Percentiles rank a stretch among this genome's conserved stretches.
Evolutionary conservation across 2,329 filamentous ascomycete genomes (phyloP).

Genomic region (Purpureocillium takamizusanense): DNA sequence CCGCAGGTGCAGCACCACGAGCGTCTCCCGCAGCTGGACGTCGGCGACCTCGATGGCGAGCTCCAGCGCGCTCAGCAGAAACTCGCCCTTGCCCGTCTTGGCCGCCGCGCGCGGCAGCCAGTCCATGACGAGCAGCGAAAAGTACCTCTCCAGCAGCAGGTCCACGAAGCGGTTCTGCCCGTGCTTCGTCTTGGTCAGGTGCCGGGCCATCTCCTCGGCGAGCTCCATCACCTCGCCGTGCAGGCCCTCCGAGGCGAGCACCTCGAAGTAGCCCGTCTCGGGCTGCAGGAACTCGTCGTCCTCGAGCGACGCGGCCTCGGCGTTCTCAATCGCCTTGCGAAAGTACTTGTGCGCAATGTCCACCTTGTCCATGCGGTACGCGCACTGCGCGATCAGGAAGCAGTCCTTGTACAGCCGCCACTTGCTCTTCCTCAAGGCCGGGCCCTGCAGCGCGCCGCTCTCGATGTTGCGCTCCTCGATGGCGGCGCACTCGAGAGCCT

Average conservation of each 20-base stretch:
- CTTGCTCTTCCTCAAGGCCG: slow-evolving; percentile 17
- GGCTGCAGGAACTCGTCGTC: slow-evolving; percentile 25
- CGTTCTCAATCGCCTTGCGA: slow-evolving; percentile 23
- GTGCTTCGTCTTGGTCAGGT: slow-evolving; percentile 13
- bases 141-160: slow-evolving; percentile 25
- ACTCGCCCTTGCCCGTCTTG: slow-evolving; percentile 19
- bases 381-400: slow-evolving; percentile 26
- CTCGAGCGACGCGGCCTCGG: slow-evolving; percentile 14
- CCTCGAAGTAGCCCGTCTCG: slow-evolving; percentile 25
- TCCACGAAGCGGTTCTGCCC: slow-evolving; percentile 21
- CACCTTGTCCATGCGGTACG: slow-evolving; percentile 20
- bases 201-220: slow-evolving; percentile 20
- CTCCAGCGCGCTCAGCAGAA: slow-evolving; percentile 20
- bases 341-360: slow-evolving; percentile 26
- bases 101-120: slow-evolving; percentile 32
- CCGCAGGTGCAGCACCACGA: slow-evolving; percentile 26
- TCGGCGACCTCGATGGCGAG: slow-evolving; percentile 22
- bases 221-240: slow-evolving; percentile 25
- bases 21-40: slow-evolving; percentile 20
- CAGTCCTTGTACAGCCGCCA: slow-evolving; percentile 33
- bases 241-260: slow-evolving; percentile 26
- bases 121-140: slow-evolving; percentile 23
- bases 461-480: slow-evolving; percentile 22
- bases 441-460: slow-evolving; percentile 13
- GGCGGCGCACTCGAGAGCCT: slow-evolving; percentile 25